phyloP scores from a whole-genome alignment of 2,329 filamentous ascomycete species.

The Nothophaeocryptopus gaeumannii region DNA sequence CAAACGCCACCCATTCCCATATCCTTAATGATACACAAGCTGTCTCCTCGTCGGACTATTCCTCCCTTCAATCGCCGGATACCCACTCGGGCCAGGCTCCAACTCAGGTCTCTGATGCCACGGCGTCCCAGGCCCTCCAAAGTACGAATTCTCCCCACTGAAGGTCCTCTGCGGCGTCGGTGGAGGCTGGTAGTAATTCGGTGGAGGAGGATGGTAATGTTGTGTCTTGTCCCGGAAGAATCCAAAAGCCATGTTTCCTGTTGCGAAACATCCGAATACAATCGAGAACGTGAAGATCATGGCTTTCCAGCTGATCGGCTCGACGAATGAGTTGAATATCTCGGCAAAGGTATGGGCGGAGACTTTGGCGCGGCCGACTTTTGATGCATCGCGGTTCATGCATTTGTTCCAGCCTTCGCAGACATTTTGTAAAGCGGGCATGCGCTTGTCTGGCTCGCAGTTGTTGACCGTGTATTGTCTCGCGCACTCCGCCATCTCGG shows the following conservation, averaged over 20 bases:
- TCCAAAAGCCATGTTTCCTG: constrained; percentile 60
- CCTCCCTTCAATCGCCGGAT: constrained; percentile 32
- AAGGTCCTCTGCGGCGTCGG: constrained; percentile 36
- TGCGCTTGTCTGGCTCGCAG: constrained; percentile 64
- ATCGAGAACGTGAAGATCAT: constrained; percentile 57
- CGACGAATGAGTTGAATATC: constrained; percentile 91
- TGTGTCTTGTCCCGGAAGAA: constrained; percentile 48
- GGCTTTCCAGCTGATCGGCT: constrained; percentile 82
- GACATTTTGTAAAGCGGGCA: constrained; percentile 68
- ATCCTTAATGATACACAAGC: too few relatives aligned
- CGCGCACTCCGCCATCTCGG: constrained; percentile 70
- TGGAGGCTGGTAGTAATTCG: constrained; percentile 25
- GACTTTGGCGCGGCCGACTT: constrained; percentile 74
- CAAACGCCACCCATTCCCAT: too few relatives aligned
- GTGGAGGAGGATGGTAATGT: constrained; percentile 22
- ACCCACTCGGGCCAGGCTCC: constrained; percentile 35
- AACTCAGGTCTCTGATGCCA: constrained; percentile 29
- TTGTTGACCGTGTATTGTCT: constrained; percentile 72
- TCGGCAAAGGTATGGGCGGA: constrained; percentile 84
- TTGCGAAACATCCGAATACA: constrained; percentile 52
- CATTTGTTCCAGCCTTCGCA: constrained; percentile 83
- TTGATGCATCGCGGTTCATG: constrained; percentile 78
- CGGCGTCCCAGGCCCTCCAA: constrained; percentile 31
- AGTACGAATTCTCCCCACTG: constrained; percentile 29
- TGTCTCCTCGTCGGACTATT: constrained; percentile 4